Percentiles rank a stretch among this genome's conserved stretches.
These are phyloP conservation scores for Rhizopogon vinicolor DNA, from an alignment of 768 basidiomycete genomes.

Conservation along the genomic window DNA sequence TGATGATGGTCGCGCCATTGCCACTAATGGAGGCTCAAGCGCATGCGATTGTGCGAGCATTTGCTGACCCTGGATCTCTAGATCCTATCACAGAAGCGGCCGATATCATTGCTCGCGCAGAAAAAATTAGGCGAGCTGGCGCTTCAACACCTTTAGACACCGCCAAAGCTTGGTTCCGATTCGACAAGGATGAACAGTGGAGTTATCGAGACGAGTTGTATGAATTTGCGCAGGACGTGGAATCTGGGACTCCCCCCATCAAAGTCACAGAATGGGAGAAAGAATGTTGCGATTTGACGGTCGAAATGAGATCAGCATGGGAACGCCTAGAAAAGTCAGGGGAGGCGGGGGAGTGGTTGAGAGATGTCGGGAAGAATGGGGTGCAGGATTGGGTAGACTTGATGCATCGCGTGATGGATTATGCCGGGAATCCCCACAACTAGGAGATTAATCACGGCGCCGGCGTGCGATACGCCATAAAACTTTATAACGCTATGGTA, in stretches of 20 bases:
- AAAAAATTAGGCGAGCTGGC: no score
- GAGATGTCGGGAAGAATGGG: constrained; percentile 57
- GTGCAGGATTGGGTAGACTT: constrained; percentile 57
- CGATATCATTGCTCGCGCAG: constrained; percentile 30
- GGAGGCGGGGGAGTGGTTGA: constrained; percentile 55
- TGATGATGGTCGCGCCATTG: constrained; percentile 58
- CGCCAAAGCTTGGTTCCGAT: constrained; percentile 13
- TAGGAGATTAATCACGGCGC: no score
- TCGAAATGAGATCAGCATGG: constrained; percentile 49
- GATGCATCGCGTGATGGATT: constrained; percentile 30
- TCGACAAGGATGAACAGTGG: constrained; percentile 53
- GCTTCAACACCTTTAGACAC: no score
- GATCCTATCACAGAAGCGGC: constrained; percentile 43
- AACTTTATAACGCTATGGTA: no score
- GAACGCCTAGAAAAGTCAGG: constrained; percentile 48
- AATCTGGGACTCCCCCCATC: constrained; percentile 16
- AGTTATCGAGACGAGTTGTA: constrained; percentile 60
- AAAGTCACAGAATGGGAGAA: constrained; percentile 43
- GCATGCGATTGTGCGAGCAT: constrained; percentile 51
- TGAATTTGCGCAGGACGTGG: constrained; percentile 7
- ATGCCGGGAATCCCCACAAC: constrained; percentile 7
- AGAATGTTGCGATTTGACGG: constrained; percentile 17
- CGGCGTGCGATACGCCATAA: no score
- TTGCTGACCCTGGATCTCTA: constrained; percentile 47
- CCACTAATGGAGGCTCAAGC: constrained; percentile 79